Conservation (phyloP, 305 asterid species). For the Fraxinus paxiana region DNA sequence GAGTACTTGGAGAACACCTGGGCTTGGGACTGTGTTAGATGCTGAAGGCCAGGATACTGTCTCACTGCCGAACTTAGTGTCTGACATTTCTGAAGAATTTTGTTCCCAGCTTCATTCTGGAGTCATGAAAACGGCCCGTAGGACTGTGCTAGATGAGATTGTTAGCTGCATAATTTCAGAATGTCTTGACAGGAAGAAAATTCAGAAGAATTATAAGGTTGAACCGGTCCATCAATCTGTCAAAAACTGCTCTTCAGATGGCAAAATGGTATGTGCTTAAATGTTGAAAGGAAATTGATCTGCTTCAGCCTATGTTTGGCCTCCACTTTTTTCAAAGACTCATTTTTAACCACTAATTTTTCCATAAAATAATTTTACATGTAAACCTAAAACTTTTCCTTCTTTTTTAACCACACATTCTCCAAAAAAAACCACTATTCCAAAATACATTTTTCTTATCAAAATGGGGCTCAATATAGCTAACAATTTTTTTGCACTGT, state of each 20-base stretch:
- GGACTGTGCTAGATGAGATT: constrained; percentile 79
- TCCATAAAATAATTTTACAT: background rate
- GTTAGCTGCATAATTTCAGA: constrained; percentile 65
- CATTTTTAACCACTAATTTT: background rate
- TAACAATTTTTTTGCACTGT: background rate
- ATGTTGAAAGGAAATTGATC: constrained; percentile 1
- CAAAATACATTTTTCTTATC: background rate
- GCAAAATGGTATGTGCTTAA: constrained; percentile 37
- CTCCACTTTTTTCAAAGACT: background rate
- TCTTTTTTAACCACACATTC: background rate
- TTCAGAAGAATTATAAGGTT: constrained; percentile 36
- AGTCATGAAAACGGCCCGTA: constrained; percentile 85
- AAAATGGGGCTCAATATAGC: background rate
- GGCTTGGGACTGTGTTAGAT: constrained; percentile 35
- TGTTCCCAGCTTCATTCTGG: constrained; percentile 70
- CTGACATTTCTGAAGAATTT: constrained; percentile 66
- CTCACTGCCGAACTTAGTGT: constrained; percentile 28
- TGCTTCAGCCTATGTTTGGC: background rate
- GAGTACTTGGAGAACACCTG: constrained; percentile 48
- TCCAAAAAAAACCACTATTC: background rate
- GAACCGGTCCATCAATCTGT: constrained; percentile 36
- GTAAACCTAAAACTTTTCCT: background rate
- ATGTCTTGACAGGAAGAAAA: constrained; percentile 51
- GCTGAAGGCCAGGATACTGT: constrained; percentile 34
- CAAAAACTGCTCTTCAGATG: constrained; percentile 31